These are phyloP conservation scores for Endocladia muricata DNA, from an alignment of 31 red algal species.

Conservation along the genomic window DNA sequence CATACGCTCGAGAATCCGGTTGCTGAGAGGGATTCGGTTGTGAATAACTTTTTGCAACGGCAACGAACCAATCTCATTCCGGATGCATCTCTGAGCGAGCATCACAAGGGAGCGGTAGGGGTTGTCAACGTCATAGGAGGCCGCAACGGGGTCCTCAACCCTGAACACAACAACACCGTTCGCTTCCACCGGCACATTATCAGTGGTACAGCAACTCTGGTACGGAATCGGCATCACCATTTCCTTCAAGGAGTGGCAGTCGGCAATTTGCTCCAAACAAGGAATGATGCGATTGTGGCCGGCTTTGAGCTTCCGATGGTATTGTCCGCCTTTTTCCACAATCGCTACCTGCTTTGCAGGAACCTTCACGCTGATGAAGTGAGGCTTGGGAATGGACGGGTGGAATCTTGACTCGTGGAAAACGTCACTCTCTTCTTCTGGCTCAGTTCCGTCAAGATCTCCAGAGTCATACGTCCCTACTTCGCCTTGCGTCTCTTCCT, in stretches of 20 bases:
- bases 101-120: constrained; percentile 38
- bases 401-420: not conserved
- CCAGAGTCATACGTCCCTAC: not conserved
- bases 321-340: constrained; percentile 75
- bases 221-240: constrained; percentile 53
- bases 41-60: constrained; percentile 84
- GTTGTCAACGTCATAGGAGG: constrained; percentile 72
- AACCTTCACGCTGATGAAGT: constrained; percentile 26
- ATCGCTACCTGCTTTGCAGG: constrained; percentile 84
- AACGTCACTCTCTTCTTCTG: not conserved
- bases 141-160: constrained; percentile 68
- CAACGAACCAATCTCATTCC: constrained; percentile 73
- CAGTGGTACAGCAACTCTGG: constrained; percentile 77
- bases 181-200: constrained; percentile 79
- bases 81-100: constrained; percentile 84
- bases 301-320: constrained; percentile 68
- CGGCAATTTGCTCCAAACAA: constrained; percentile 74
- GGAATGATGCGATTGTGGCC: constrained; percentile 79
- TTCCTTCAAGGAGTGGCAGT: constrained; percentile 80
- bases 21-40: constrained; percentile 60
- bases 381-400: not conserved
- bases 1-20: constrained; percentile 52
- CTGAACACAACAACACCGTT: constrained; percentile 72
- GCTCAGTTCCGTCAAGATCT: not conserved
- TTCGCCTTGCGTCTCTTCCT: not conserved